Conservation (phyloP, 2,329 filamentous ascomycete species). For the Monilinia fructigena region DNA sequence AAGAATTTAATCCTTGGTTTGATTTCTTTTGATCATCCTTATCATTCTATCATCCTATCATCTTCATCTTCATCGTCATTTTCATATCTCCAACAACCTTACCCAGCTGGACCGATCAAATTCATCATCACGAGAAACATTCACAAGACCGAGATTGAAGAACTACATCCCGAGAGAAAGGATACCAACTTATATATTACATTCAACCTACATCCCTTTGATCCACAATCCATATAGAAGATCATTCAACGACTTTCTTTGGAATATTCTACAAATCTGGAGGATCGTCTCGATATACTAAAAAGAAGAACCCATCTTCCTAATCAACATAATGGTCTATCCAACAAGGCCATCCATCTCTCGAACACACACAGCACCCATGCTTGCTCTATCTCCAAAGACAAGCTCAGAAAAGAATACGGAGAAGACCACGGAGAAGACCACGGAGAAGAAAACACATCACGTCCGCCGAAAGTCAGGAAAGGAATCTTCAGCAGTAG, state of each 20-base stretch:
- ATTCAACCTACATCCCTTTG: neutral
- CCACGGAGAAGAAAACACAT: constrained; percentile 14
- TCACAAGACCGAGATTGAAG: constrained; percentile 18
- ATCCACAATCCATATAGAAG: neutral
- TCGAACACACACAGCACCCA: constrained; percentile 27
- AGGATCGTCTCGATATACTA: neutral
- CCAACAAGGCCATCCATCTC: constrained; percentile 33
- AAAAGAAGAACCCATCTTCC: constrained; percentile 12
- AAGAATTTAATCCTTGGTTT: constrained; percentile 3
- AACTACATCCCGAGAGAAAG: neutral
- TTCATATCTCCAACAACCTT: neutral
- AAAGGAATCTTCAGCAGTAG: constrained; percentile 29
- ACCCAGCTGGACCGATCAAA: constrained; percentile 9
- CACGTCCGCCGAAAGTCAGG: constrained; percentile 35
- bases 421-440: constrained; percentile 25
- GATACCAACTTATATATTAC: neutral
- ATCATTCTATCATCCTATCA: neutral
- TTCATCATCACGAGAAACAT: constrained; percentile 19
- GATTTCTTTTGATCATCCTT: neutral
- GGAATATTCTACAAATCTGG: neutral
- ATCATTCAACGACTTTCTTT: neutral
- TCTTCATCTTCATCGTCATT: neutral
- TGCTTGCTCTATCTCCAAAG: constrained; percentile 31
- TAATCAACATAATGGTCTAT: constrained; percentile 33
- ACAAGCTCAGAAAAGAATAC: constrained; percentile 29